These are phyloP conservation scores for Lathyrus aphaca DNA, from an alignment of 306 rosid species.

Conservation along the genomic window DNA sequence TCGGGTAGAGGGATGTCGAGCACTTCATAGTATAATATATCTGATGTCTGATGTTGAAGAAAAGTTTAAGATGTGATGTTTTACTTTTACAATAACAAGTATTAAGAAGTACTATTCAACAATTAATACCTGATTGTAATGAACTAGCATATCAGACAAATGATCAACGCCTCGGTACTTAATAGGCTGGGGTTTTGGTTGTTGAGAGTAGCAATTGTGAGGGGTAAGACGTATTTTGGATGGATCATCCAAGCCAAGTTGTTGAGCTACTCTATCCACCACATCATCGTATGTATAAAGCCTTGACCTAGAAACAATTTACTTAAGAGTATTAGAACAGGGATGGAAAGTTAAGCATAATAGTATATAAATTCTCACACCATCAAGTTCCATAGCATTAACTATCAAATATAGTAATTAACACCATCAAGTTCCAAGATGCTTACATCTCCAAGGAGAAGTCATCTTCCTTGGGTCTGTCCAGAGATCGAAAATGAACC, in stretches of 20 bases:
- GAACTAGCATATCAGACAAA: slow-evolving; percentile 83
- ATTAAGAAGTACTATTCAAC: slow-evolving; percentile 8
- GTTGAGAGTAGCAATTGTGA: slow-evolving; percentile 87
- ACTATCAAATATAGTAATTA: slow-evolving; percentile 4
- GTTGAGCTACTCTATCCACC: slow-evolving; percentile 76
- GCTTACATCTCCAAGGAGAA: slow-evolving; percentile 79
- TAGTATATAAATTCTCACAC: neutral
- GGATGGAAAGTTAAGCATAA: slow-evolving; percentile 28
- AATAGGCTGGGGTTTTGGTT: slow-evolving; percentile 85
- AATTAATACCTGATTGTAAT: slow-evolving; percentile 77
- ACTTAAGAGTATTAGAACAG: slow-evolving; percentile 8
- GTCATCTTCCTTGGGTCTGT: slow-evolving; percentile 86
- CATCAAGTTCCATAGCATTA: neutral
- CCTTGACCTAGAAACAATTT: slow-evolving; percentile 63
- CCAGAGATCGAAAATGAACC: slow-evolving; percentile 81
- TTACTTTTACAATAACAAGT: slow-evolving; percentile 15
- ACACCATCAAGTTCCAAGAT: slow-evolving; percentile 12
- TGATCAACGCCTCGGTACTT: slow-evolving; percentile 78
- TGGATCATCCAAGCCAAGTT: slow-evolving; percentile 83
- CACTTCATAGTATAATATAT: slow-evolving; percentile 79
- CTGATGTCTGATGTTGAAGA: slow-evolving; percentile 66
- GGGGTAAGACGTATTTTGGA: slow-evolving; percentile 80
- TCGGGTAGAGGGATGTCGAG: slow-evolving; percentile 91
- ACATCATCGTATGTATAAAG: slow-evolving; percentile 81
- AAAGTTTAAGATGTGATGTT: slow-evolving; percentile 32